Percentiles rank a stretch among this genome's conserved stretches.
Evolutionary conservation across 495 filamentous ascomycete species (phyloP).

Genomic region (Acidiella bohemica): DNA sequence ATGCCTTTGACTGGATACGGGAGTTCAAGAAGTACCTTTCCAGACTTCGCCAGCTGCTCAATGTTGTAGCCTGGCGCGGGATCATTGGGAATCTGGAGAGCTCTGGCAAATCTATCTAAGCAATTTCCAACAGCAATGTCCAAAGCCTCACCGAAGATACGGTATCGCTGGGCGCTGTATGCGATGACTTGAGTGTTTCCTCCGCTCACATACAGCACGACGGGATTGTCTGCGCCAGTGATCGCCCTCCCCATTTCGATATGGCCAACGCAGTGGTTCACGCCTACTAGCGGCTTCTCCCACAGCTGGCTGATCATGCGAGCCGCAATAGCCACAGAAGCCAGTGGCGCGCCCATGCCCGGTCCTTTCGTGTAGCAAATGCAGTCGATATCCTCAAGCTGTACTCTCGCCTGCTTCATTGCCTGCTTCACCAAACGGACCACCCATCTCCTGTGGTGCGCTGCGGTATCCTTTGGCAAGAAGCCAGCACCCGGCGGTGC

Average conservation of each 20-base stretch:
- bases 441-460: slow-evolving; percentile 78
- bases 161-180: slow-evolving; percentile 83
- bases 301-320: slow-evolving; percentile 73
- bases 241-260: slow-evolving; percentile 97
- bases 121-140: slow-evolving; percentile 98
- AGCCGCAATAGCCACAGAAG: slow-evolving; percentile 73
- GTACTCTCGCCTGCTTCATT: slow-evolving; percentile 51
- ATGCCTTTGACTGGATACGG: slow-evolving; percentile 97
- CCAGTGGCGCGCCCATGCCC: slow-evolving; percentile 93
- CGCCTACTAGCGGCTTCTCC: slow-evolving; percentile 74
- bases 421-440: slow-evolving; percentile 65
- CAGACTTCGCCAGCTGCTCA: slow-evolving; percentile 83
- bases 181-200: slow-evolving; percentile 98
- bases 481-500: slow-evolving; percentile 90
- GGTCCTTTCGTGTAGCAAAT: slow-evolving; percentile 94
- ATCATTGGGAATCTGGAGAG: slow-evolving; percentile 82
- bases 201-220: slow-evolving; percentile 90
- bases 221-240: slow-evolving; percentile 80
- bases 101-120: slow-evolving; percentile 87
- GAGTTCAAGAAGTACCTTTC: slow-evolving; percentile 59
- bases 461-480: slow-evolving; percentile 88
- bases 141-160: slow-evolving; percentile 94
- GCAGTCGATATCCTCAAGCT: slow-evolving; percentile 58
- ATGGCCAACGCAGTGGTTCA: slow-evolving; percentile 95
- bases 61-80: slow-evolving; percentile 96